phyloP scores from a whole-genome alignment of 805 yeast genomes.

The Kodamaea hsintzibuensis region DNA sequence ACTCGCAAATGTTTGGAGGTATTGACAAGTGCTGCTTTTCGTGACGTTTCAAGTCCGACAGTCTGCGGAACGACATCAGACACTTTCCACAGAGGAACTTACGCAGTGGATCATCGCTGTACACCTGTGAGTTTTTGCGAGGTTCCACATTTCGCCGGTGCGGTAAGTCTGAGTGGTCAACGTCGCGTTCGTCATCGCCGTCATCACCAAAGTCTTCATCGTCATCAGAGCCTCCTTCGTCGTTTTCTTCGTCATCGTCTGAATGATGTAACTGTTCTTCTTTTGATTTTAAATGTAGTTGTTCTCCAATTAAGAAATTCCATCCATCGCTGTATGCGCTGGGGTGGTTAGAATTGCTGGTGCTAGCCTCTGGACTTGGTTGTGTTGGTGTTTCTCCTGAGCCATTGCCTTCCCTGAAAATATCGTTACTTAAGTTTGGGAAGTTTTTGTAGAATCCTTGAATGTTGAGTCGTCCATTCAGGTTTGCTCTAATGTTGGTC shows the following conservation, averaged over 20 bases:
- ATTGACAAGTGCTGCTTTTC: conserved; percentile 72
- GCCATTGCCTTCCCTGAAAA: conserved; percentile 24
- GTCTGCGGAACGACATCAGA: conserved; percentile 61
- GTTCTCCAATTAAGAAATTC: conserved; percentile 34
- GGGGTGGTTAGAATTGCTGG: conserved; percentile 13
- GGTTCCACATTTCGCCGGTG: conserved; percentile 4
- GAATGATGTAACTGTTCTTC: conserved; percentile 10
- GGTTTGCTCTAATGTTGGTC: conserved; percentile 34
- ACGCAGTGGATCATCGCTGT: conserved; percentile 21
- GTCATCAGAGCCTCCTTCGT: conserved; percentile 7
- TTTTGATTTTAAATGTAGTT: conserved; percentile 16
- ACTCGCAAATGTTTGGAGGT: conserved; percentile 72
- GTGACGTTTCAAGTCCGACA: conserved; percentile 71
- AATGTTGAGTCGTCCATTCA: conserved; percentile 43
- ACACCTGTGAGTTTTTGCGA: conserved; percentile 5
- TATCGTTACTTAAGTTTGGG: conserved; percentile 45
- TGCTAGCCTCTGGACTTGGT: conserved; percentile 11
- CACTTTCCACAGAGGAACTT: conserved; percentile 63
- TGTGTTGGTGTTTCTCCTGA: conserved; percentile 2
- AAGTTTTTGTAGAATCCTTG: conserved; percentile 42
- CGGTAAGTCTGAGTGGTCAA: conserved; percentile 1
- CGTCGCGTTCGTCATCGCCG: conserved; percentile 9
- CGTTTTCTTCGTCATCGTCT: conserved; percentile 6
- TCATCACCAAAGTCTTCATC: conserved; percentile 5
- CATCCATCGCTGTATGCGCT: conserved; percentile 28